A percentile compares a stretch with the other conserved stretches of the same genome.
Evolutionary conservation across 495 filamentous ascomycete genomes (phyloP).

Genomic region (Penicillium psychrofluorescens): DNA sequence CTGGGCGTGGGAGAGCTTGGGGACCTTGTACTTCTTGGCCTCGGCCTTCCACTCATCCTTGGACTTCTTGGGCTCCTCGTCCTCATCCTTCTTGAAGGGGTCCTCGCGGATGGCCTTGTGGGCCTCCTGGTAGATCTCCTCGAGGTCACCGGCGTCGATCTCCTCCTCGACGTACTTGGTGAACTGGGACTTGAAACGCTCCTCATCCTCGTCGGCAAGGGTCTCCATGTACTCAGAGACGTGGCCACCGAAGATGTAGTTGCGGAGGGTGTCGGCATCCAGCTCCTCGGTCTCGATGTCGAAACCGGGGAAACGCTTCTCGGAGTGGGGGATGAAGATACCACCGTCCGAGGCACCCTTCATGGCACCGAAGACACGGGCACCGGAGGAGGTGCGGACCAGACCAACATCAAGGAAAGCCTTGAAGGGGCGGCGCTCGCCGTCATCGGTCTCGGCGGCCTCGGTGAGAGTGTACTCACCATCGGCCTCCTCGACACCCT

Average conservation of each 20-base stretch:
- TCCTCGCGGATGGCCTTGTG: constrained; percentile 97
- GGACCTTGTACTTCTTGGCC: constrained; percentile 75
- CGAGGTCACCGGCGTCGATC: constrained; percentile 90
- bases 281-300: constrained; percentile 97
- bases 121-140: constrained; percentile 92
- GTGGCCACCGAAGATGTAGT: constrained; percentile 98
- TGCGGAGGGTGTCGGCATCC: constrained; percentile 90
- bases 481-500: constrained; percentile 87
- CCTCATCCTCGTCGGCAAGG: constrained; percentile 98
- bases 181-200: constrained; percentile 98
- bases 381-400: constrained; percentile 91
- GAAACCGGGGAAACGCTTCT: constrained; percentile 98
- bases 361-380: constrained; percentile 98
- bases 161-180: constrained; percentile 93
- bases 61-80: constrained; percentile 73
- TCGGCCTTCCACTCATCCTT: constrained; percentile 97
- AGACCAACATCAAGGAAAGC: constrained; percentile 96
- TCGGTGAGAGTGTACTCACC: constrained; percentile 93
- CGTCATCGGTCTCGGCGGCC: constrained; percentile 76
- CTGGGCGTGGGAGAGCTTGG: constrained; percentile 74
- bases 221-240: constrained; percentile 99
- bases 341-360: constrained; percentile 99
- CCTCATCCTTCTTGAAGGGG: constrained; percentile 89
- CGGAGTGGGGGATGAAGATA: constrained; percentile 93
- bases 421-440: constrained; percentile 94